These are phyloP conservation scores for Coemansia sp. DNA, from an alignment of 192 early-diverging fungal species.

Conservation along the genomic window DNA sequence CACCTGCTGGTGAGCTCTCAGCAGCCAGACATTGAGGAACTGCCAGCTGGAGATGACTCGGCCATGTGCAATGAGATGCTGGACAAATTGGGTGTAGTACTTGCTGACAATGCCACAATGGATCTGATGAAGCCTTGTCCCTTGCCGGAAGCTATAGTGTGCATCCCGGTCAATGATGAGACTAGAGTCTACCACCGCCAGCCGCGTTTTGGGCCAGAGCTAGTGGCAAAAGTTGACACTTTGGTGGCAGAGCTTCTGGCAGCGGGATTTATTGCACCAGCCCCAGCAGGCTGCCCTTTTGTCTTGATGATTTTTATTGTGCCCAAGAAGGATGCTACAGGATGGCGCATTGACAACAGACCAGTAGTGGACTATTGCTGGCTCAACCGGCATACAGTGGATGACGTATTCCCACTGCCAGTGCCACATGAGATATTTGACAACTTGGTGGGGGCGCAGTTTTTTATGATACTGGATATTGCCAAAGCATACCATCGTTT, in stretches of 20 bases:
- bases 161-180: neutral
- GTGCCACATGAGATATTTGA: constrained; percentile 1
- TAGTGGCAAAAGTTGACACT: neutral
- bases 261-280: neutral
- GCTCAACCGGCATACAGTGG: neutral
- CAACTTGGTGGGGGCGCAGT: neutral
- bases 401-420: constrained; percentile 1
- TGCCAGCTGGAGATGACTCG: neutral
- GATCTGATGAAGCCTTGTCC: neutral
- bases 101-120: neutral
- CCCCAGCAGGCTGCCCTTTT: constrained; percentile 1
- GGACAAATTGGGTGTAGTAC: neutral
- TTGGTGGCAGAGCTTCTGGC: neutral
- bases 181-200: neutral
- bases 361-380: constrained; percentile 2
- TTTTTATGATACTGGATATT: neutral
- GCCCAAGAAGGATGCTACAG: constrained; percentile 1
- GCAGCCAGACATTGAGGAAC: neutral
- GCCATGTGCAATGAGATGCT: neutral
- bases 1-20: neutral
- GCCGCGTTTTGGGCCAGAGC: neutral
- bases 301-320: neutral
- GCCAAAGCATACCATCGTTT: constrained; percentile 5
- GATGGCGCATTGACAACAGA: neutral
- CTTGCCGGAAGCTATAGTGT: neutral